Percentiles rank a stretch among this genome's conserved stretches.
Conservation (phyloP, 2,329 filamentous ascomycete species). For the Botrytis squamosa region DNA sequence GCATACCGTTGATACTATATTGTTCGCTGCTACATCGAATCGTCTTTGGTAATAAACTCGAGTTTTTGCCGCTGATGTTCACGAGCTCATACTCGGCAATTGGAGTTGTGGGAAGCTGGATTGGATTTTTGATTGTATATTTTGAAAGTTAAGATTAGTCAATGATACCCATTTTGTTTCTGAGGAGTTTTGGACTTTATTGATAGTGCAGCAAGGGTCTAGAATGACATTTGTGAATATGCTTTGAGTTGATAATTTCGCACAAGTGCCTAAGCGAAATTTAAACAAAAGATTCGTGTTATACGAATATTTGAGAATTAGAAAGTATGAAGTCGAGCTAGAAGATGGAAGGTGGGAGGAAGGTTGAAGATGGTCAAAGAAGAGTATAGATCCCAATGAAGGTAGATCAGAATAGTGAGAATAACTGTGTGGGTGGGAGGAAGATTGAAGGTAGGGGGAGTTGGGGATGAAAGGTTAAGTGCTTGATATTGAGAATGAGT, state of each 20-base stretch:
- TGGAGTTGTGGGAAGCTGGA: conserved; percentile 93
- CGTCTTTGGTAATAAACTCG: conserved; percentile 78
- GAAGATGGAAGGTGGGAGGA: not conserved
- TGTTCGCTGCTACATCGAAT: conserved; percentile 79
- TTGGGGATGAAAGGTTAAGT: not conserved
- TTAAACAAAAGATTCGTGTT: not conserved
- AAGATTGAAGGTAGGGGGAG: not conserved
- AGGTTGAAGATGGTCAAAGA: not conserved
- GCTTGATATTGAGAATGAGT: not conserved
- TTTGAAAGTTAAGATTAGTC: conserved; percentile 50
- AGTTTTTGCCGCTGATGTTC: conserved; percentile 96
- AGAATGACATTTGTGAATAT: not conserved
- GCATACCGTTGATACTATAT: conserved; percentile 86
- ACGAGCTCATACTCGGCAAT: conserved; percentile 91
- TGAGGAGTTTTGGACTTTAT: not conserved
- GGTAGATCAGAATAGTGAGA: not conserved
- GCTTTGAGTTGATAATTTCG: not conserved
- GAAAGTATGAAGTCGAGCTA: not conserved
- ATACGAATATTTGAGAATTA: not conserved
- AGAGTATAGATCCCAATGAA: not conserved
- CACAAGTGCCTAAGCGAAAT: conserved; percentile 1
- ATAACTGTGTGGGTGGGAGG: not conserved
- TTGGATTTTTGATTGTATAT: conserved; percentile 92
- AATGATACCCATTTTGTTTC: conserved; percentile 28
- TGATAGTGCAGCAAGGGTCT: no score